A percentile compares a stretch with the other conserved stretches of the same genome.
Evolutionary conservation across 495 filamentous ascomycete species (phyloP).

Genomic region (Rostrohypoxylon terebratum): DNA sequence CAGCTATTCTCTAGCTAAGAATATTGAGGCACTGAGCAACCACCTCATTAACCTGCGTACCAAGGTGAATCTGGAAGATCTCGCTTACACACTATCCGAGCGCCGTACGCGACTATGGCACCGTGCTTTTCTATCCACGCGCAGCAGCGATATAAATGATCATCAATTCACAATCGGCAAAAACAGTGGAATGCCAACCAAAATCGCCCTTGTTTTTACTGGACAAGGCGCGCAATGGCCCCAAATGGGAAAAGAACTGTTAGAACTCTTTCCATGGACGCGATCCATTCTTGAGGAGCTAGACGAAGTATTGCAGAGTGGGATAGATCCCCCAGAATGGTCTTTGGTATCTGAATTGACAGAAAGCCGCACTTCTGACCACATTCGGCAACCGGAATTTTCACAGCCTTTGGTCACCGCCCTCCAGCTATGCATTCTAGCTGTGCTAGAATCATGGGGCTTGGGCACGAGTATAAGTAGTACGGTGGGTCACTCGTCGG

Average conservation of each 20-base stretch:
- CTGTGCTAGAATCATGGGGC: slow-evolving; percentile 55
- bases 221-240: slow-evolving; percentile 46
- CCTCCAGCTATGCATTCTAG: slow-evolving; percentile 8
- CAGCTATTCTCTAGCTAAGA: slow-evolving; percentile 15
- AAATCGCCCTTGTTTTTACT: slow-evolving; percentile 34
- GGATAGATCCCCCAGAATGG: neutral
- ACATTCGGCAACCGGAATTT: slow-evolving; percentile 6
- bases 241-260: slow-evolving; percentile 30
- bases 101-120: slow-evolving; percentile 29
- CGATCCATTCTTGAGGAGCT: neutral
- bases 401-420: slow-evolving; percentile 14
- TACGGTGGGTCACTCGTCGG: slow-evolving; percentile 69
- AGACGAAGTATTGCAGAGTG: neutral
- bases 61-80: slow-evolving; percentile 17
- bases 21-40: slow-evolving; percentile 12
- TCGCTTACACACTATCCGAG: slow-evolving; percentile 40
- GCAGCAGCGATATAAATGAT: neutral
- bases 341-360: neutral
- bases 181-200: neutral
- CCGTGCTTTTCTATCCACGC: slow-evolving; percentile 4
- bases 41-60: slow-evolving; percentile 46
- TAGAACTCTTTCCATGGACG: slow-evolving; percentile 3
- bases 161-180: neutral
- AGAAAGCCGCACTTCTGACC: neutral
- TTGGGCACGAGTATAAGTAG: slow-evolving; percentile 50